Evolutionary conservation across 176 grass and related monocot genomes (phyloP).

Genomic region (Triticum urartu): DNA sequence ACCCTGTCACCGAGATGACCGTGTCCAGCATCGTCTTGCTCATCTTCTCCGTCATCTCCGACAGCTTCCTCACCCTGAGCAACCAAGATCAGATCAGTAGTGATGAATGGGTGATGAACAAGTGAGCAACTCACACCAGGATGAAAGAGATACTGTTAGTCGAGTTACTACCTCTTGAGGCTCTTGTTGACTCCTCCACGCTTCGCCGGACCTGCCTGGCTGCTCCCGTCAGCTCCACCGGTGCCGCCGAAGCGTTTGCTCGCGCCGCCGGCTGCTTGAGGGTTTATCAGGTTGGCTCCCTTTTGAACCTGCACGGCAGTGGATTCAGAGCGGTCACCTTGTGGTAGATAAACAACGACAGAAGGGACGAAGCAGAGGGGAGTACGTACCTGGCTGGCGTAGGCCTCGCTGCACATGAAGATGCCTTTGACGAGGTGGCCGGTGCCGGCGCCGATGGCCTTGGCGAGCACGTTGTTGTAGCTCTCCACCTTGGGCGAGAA

Average conservation of each 20-base stretch:
- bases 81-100: neutral
- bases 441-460: conserved; percentile 72
- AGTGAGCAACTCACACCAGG: neutral
- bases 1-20: conserved; percentile 62
- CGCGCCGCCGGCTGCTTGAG: conserved; percentile 35
- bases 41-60: conserved; percentile 94
- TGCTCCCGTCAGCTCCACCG: conserved; percentile 23
- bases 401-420: conserved; percentile 88
- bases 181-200: conserved; percentile 62
- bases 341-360: no score
- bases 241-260: conserved; percentile 8
- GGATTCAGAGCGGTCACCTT: no score
- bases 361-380: neutral
- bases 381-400: conserved; percentile 56
- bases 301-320: conserved; percentile 57
- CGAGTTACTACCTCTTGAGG: conserved; percentile 60
- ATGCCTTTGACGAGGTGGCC: conserved; percentile 84
- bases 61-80: conserved; percentile 73
- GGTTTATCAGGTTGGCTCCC: conserved; percentile 74
- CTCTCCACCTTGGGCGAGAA: conserved; percentile 62
- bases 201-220: conserved; percentile 16
- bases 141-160: neutral
- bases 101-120: neutral
- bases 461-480: conserved; percentile 76
- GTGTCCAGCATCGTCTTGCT: conserved; percentile 77